Conservation (phyloP, 495 filamentous ascomycete species). For the Talaromyces thailandensis region DNA sequence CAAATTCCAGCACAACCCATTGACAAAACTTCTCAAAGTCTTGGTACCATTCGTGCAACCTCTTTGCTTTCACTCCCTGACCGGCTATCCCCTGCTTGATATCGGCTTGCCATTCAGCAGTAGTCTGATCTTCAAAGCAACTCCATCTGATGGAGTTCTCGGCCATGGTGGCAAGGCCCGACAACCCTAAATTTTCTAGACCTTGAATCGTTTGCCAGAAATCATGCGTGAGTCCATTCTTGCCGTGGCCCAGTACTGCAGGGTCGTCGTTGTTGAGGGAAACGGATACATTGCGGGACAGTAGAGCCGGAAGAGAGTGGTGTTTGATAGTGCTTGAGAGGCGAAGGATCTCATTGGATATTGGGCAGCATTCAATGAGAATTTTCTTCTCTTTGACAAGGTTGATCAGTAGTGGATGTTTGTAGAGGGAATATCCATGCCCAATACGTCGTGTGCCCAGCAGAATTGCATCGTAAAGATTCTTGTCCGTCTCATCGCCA, state of each 20-base stretch:
- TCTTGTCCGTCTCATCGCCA: slow-evolving; percentile 66
- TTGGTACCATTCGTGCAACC: slow-evolving; percentile 65
- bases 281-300: slow-evolving; percentile 69
- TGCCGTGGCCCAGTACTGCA: slow-evolving; percentile 68
- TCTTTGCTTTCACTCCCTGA: slow-evolving; percentile 58
- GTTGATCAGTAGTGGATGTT: slow-evolving; percentile 82
- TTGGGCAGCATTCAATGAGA: slow-evolving; percentile 77
- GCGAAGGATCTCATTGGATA: slow-evolving; percentile 75
- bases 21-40: slow-evolving; percentile 87
- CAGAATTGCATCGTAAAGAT: slow-evolving; percentile 83
- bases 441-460: slow-evolving; percentile 84
- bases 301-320: slow-evolving; percentile 73
- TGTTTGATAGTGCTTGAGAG: slow-evolving; percentile 66
- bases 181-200: slow-evolving; percentile 76
- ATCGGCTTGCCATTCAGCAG: slow-evolving; percentile 59
- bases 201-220: slow-evolving; percentile 89
- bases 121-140: slow-evolving; percentile 68
- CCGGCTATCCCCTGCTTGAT: slow-evolving; percentile 68
- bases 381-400: slow-evolving; percentile 83
- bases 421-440: slow-evolving; percentile 79
- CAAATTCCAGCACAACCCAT: slow-evolving; percentile 80
- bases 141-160: slow-evolving; percentile 92
- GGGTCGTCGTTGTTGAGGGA: slow-evolving; percentile 81
- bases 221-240: slow-evolving; percentile 71
- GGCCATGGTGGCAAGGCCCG: slow-evolving; percentile 72